Evolutionary conservation across 768 basidiomycete genomes (phyloP).

Genomic region (Podaxis pistillaris): DNA sequence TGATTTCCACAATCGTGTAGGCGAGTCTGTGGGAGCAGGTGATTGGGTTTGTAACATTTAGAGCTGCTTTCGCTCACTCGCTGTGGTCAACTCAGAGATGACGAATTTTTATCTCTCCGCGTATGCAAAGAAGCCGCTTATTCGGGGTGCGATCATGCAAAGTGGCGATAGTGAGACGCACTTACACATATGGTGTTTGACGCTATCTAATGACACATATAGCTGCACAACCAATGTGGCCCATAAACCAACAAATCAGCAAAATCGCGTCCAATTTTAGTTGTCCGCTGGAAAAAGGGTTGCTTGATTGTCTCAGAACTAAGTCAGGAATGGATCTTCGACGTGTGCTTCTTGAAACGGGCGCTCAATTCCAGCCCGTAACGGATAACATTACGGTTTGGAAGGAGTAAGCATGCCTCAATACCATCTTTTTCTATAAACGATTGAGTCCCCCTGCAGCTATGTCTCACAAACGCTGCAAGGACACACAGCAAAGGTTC

Average conservation of each 20-base stretch:
- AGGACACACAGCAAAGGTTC: slow-evolving; percentile 29
- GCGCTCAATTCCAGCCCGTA: slow-evolving; percentile 33
- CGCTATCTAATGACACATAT: background rate
- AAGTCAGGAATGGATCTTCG: slow-evolving; percentile 26
- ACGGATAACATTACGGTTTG: slow-evolving; percentile 32
- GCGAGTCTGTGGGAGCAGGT: slow-evolving; percentile 35
- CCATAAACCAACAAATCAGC: slow-evolving; percentile 26
- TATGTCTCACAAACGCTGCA: slow-evolving; percentile 27
- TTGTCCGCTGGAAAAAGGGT: slow-evolving; percentile 25
- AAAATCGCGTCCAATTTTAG: slow-evolving; percentile 27
- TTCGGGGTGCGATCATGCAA: slow-evolving; percentile 35
- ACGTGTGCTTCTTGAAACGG: slow-evolving; percentile 24
- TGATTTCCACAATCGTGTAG: slow-evolving; percentile 14
- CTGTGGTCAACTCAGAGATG: slow-evolving; percentile 24
- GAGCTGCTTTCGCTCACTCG: background rate
- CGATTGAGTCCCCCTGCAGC: slow-evolving; percentile 14
- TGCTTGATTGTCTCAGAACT: slow-evolving; percentile 27
- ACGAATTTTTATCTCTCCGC: slow-evolving; percentile 33
- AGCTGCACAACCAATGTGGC: slow-evolving; percentile 35
- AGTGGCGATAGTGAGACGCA: slow-evolving; percentile 29
- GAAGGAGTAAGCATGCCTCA: slow-evolving; percentile 25
- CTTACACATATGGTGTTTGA: background rate
- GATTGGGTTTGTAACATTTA: background rate
- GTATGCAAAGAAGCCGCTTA: slow-evolving; percentile 24
- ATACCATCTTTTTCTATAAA: background rate